phyloP scores from a whole-genome alignment of 257 asterid genomes.

The Solanum pennellii region DNA sequence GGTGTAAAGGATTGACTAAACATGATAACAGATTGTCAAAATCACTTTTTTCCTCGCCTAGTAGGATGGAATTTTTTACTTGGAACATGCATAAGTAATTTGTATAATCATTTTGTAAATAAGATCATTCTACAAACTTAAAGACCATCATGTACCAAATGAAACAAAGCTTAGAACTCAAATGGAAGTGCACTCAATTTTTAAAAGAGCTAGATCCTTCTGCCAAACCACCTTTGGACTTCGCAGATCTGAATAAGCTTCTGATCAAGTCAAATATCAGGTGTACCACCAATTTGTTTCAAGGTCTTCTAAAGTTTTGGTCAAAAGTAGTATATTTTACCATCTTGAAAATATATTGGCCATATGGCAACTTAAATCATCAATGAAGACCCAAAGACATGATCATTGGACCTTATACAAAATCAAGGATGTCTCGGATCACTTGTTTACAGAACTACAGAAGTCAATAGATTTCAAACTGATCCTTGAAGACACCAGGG shows the following conservation, averaged over 20 bases:
- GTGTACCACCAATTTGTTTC: neutral
- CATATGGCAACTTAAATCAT: neutral
- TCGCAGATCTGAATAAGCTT: neutral
- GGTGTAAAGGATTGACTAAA: neutral
- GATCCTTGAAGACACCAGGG: neutral
- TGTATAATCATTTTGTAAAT: neutral
- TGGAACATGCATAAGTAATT: neutral
- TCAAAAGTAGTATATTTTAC: neutral
- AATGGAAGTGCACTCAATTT: neutral
- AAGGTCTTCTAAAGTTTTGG: neutral
- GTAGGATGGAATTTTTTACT: neutral
- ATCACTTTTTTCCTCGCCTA: neutral
- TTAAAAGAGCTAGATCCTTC: neutral
- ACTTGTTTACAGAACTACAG: neutral
- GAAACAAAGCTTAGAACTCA: neutral
- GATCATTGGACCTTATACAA: neutral
- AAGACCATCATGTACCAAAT: neutral
- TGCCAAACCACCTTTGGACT: neutral
- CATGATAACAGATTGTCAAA: neutral
- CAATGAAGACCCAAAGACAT: neutral
- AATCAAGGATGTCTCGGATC: neutral
- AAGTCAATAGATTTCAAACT: neutral
- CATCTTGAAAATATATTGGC: neutral
- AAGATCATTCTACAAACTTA: neutral
- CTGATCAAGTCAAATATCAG: neutral